phyloP scores from a whole-genome alignment of 1,139 yeast species.

The Magnusiomyces sp. region DNA sequence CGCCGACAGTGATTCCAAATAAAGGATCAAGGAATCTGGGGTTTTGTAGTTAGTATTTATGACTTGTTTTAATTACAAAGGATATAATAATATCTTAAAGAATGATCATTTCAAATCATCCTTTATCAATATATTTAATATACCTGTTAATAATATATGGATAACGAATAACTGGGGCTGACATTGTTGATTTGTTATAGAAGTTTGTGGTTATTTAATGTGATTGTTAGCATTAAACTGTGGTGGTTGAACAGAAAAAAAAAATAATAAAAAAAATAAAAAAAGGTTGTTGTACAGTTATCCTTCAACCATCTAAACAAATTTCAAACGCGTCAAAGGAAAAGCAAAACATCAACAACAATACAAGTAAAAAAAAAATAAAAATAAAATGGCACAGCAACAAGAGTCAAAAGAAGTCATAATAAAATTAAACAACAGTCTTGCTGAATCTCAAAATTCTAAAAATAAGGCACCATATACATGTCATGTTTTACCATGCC shows the following conservation, averaged over 20 bases:
- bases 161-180: too few species aligned
- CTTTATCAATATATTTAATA: neutral
- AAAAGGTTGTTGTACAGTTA: too few species aligned
- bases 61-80: too few species aligned
- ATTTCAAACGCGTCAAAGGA: too few species aligned
- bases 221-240: too few species aligned
- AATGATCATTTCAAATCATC: neutral
- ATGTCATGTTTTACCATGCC: constrained; percentile 3
- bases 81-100: constrained; percentile 1
- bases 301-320: too few species aligned
- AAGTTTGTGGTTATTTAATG: too few species aligned
- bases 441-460: neutral
- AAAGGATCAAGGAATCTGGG: constrained; percentile 11
- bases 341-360: neutral
- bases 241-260: too few species aligned
- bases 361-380: neutral
- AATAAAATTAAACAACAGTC: neutral
- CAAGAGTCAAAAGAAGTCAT: neutral
- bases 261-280: too few species aligned
- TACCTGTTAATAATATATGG: neutral
- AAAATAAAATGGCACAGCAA: neutral
- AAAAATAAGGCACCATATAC: neutral
- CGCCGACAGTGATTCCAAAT: constrained; percentile 14
- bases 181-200: too few species aligned
- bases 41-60: neutral